Base-by-base conservation (phyloP, 768 basidiomycete genomes). In the Hypholoma sublateritium region DNA sequence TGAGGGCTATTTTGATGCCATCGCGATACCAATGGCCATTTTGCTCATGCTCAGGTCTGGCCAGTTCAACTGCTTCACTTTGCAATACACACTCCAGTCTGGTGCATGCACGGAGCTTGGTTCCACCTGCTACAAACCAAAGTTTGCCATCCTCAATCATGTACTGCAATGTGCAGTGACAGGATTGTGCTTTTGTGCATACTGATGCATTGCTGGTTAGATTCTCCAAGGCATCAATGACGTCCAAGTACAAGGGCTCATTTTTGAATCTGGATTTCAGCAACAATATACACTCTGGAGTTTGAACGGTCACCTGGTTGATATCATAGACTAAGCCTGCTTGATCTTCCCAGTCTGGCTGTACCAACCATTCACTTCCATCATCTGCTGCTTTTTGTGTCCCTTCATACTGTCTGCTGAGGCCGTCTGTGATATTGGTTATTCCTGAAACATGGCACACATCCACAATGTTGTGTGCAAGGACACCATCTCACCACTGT, bases 1-100 rank as follows among this genome's bases (percentile, higher is more conserved):
- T 35, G 4, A 77, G 47, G 1, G 45, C 44, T 1, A 62, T 64
- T 41, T 76, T 76, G 51, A 76, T 65, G 2, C 51, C 12, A 54
- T 78, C 75, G 0, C 71, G 53, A 1, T 69, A 67, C 59, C 67
- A 76, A 51, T 77, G 76, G 0, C 74, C 74, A 0, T 60, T 56
- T 6, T 62, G 16, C 28, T 21, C 24, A 22, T 74, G 70, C 34
- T 61, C 56, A 2, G 56, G 44, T 34, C 55, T 25, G 4, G 70
- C 72, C 37, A 62, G 28, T 35, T 39, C 58, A 1, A 56, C 47
- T 2, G 70, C 69, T 45, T 73, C 72, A 39, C 19, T 55, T 50
- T 63, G 58, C 1, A 68, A 62, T 0, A 74, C 47, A 32, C 73
- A 75, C 44, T 74, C 72, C 16, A 61, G 41, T 32, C 59, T 45